phyloP scores from a whole-genome alignment of 768 basidiomycete species.

The Dendrothele bispora region DNA sequence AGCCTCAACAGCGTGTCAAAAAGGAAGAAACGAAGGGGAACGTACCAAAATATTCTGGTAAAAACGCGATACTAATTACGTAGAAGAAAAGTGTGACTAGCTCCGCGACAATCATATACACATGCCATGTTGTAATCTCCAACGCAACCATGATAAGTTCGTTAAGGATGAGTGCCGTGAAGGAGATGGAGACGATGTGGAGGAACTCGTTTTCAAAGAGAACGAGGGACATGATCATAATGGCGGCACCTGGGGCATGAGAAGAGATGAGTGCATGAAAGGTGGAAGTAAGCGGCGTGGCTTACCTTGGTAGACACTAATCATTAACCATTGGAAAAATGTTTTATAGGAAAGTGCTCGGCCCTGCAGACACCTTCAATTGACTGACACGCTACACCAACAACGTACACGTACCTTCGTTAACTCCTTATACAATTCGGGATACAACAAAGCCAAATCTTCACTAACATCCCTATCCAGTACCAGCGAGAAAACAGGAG shows the following conservation, averaged over 20 bases:
- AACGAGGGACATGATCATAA: slow-evolving; percentile 97
- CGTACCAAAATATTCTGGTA: slow-evolving; percentile 97
- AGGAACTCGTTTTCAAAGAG: slow-evolving; percentile 97
- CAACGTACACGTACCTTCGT: slow-evolving; percentile 74
- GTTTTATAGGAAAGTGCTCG: slow-evolving; percentile 96
- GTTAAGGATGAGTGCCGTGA: slow-evolving; percentile 92
- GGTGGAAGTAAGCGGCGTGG: background rate
- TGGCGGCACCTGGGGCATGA: slow-evolving; percentile 72
- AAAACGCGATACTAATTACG: slow-evolving; percentile 85
- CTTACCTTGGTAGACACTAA: slow-evolving; percentile 94
- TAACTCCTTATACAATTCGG: slow-evolving; percentile 96
- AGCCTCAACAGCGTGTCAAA: background rate
- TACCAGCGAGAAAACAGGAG: slow-evolving; percentile 96
- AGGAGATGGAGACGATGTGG: slow-evolving; percentile 98
- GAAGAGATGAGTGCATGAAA: slow-evolving; percentile 1
- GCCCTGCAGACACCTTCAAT: slow-evolving; percentile 52
- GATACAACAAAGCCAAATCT: slow-evolving; percentile 92
- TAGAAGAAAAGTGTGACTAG: slow-evolving; percentile 88
- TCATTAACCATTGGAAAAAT: slow-evolving; percentile 97
- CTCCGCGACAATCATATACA: slow-evolving; percentile 93
- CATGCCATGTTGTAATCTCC: slow-evolving; percentile 98
- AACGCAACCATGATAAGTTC: slow-evolving; percentile 99
- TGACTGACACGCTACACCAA: background rate
- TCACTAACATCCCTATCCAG: slow-evolving; percentile 95
- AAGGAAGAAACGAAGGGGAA: slow-evolving; percentile 9